These are phyloP conservation scores for Lepidium aucheri DNA, from an alignment of 345 rosid species.

Conservation along the genomic window DNA sequence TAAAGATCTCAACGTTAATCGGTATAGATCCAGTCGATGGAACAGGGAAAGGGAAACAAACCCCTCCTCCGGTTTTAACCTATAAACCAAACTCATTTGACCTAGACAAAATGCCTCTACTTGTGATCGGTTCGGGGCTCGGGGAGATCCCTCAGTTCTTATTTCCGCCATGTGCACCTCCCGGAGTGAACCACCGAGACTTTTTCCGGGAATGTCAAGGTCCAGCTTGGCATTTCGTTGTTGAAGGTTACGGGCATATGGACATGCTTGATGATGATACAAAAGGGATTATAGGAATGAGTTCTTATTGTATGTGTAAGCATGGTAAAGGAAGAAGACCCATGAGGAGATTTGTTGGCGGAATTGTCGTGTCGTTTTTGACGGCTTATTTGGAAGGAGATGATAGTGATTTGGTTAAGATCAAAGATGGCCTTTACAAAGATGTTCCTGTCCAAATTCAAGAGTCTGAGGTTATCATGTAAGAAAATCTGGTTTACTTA, in stretches of 20 bases:
- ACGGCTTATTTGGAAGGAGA: slow-evolving; percentile 52
- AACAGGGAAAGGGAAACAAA: slow-evolving; percentile 56
- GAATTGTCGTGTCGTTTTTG: slow-evolving; percentile 57
- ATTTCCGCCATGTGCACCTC: slow-evolving; percentile 74
- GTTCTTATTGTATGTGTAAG: slow-evolving; percentile 58
- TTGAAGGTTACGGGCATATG: slow-evolving; percentile 64
- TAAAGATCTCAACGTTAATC: slow-evolving; percentile 52
- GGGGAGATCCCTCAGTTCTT: slow-evolving; percentile 38
- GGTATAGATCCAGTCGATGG: slow-evolving; percentile 92
- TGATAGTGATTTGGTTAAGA: slow-evolving; percentile 34
- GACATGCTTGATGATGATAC: slow-evolving; percentile 85
- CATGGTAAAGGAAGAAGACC: slow-evolving; percentile 67
- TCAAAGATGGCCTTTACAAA: slow-evolving; percentile 38
- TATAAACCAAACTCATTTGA: slow-evolving; percentile 57
- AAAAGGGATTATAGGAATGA: slow-evolving; percentile 47
- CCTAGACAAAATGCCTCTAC: slow-evolving; percentile 40
- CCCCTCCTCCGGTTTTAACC: slow-evolving; percentile 64
- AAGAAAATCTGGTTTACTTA: neutral
- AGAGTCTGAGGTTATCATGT: slow-evolving; percentile 31
- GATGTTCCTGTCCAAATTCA: slow-evolving; percentile 47
- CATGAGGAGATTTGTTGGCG: slow-evolving; percentile 74
- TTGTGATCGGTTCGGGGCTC: slow-evolving; percentile 72
- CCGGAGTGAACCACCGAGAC: slow-evolving; percentile 62
- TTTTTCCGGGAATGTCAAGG: slow-evolving; percentile 55
- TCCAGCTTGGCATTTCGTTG: slow-evolving; percentile 70